Evolutionary conservation across 768 basidiomycete genomes (phyloP).

Genomic region (Lentinula sp.): DNA sequence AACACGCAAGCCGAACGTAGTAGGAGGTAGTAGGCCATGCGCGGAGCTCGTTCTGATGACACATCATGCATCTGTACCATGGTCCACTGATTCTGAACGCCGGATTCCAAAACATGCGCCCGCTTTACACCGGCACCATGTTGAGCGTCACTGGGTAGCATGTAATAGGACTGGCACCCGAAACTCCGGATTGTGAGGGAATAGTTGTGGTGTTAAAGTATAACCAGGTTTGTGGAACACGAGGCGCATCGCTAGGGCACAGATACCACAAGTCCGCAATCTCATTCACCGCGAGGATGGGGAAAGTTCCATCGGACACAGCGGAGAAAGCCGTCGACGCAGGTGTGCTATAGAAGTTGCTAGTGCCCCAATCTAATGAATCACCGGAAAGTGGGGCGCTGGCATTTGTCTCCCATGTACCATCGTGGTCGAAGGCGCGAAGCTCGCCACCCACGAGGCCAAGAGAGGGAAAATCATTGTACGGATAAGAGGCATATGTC

Average conservation of each 20-base stretch:
- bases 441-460: conserved; percentile 31
- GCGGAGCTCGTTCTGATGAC: too few relatives aligned
- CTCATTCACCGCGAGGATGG: conserved; percentile 27
- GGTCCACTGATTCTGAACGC: neutral
- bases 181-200: neutral
- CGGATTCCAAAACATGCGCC: too few relatives aligned
- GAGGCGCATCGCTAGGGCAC: conserved; percentile 19
- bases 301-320: conserved; percentile 15
- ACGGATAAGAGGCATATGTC: conserved; percentile 46
- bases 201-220: neutral
- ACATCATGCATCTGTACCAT: too few relatives aligned
- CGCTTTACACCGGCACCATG: neutral
- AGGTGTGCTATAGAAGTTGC: conserved; percentile 19
- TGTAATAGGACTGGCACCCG: neutral
- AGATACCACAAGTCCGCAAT: conserved; percentile 30
- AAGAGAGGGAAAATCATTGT: conserved; percentile 39
- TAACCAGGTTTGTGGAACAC: neutral
- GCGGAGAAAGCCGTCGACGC: conserved; percentile 32
- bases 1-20: too few relatives aligned
- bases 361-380: conserved; percentile 31
- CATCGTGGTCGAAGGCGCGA: conserved; percentile 26
- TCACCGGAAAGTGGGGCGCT: conserved; percentile 25
- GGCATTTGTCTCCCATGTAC: conserved; percentile 32
- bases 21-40: too few relatives aligned
- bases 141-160: neutral